phyloP scores from a whole-genome alignment of 805 yeast species.

The Starmerella kuoi region DNA sequence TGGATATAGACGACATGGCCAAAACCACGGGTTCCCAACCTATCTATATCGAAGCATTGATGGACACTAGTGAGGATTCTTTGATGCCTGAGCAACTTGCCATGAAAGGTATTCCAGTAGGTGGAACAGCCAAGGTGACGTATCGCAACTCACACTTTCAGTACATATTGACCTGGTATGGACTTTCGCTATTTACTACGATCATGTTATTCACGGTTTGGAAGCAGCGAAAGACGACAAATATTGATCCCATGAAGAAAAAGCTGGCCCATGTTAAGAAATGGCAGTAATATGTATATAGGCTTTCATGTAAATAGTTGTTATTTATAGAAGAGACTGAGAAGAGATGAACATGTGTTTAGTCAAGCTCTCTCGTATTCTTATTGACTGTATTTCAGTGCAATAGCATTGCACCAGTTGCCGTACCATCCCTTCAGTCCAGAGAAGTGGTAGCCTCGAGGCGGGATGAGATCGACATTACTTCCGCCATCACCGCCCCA shows the following conservation, averaged over 20 bases:
- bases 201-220: conserved; percentile 48
- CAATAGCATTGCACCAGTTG: conserved; percentile 63
- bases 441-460: conserved; percentile 45
- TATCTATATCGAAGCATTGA: conserved; percentile 61
- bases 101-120: conserved; percentile 82
- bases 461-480: conserved; percentile 46
- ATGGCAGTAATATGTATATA: conserved; percentile 18
- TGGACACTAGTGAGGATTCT: conserved; percentile 35
- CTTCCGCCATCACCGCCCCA: conserved; percentile 66
- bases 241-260: conserved; percentile 14
- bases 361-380: no score
- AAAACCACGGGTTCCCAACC: conserved; percentile 53
- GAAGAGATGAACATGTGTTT: no score
- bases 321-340: no score
- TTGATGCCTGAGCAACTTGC: conserved; percentile 41
- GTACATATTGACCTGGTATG: conserved; percentile 91
- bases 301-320: background rate
- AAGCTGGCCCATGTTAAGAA: conserved; percentile 26
- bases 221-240: conserved; percentile 29
- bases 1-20: conserved; percentile 77
- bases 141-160: conserved; percentile 83
- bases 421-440: conserved; percentile 65
- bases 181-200: conserved; percentile 61
- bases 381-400: conserved; percentile 40
- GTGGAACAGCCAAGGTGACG: conserved; percentile 66